Evolutionary conservation across 2,329 filamentous ascomycete genomes (phyloP), one percentile per base, ranked within the genome.

Genomic region (Paraconiothyrium brasiliense): DNA sequence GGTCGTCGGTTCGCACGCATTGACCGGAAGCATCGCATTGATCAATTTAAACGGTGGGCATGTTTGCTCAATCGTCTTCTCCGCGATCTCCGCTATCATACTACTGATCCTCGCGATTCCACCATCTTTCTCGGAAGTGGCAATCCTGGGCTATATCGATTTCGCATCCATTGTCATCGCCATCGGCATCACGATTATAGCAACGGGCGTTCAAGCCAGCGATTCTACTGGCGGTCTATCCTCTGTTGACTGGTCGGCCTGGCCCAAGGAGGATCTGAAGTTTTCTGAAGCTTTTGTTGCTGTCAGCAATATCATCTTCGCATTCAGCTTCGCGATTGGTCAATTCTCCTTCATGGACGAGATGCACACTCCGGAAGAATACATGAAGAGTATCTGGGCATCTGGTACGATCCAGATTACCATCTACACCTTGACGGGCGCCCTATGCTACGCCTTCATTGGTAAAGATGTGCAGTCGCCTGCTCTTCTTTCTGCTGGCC

Each of bases 301-400:
- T 9, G 74, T 71, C 32, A 71, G 74, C 61, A 67, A 69, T 61
- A 70, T 74, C 61, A 69, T 71, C 59, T 68, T 70, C 43, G 62
- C 67, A 44, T 69, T 76, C 65, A 70, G 79, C 47, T 88, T 88
- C 52, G 88, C 90, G 70, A 86, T 89, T 24, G 88, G 88, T 68
- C 91, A 91, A 78, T 91, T 91, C 78, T 85, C 83, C 64, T 86
- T 92, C 76, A 89, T 91, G 74, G 84, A 84, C 35, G 90, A 92
- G 76, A 84, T 92, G 78, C 84, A 86, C 74, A 82, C 86, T 30
- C 88, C 89, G 0, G 78, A 79, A 57, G 85, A 89, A 70, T 90
- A 87, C 74, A 83, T 85, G 60, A 89, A 89, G 76, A 74, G 73
- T n/a, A 75, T 78, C 66, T 76, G 73, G 72, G 86, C 89, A 3